These are phyloP conservation scores for Citrus trifoliata DNA, from an alignment of 345 rosid genomes.

Conservation along the genomic window DNA sequence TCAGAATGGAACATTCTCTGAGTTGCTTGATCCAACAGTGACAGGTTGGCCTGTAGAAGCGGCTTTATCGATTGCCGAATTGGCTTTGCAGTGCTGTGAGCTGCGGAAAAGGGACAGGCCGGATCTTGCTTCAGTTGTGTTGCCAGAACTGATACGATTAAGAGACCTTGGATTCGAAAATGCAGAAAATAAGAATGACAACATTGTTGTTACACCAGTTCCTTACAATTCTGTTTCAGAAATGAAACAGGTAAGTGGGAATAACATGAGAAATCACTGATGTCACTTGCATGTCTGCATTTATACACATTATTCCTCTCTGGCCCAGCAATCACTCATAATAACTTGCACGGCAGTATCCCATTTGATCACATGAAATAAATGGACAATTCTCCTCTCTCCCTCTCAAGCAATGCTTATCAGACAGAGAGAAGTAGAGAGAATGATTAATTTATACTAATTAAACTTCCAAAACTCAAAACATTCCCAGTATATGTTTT, in stretches of 20 bases:
- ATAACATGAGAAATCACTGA: not conserved
- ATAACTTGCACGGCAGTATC: not conserved
- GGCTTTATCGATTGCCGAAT: slow-evolving; percentile 50
- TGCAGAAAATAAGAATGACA: slow-evolving; percentile 12
- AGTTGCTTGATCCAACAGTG: slow-evolving; percentile 63
- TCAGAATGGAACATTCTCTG: slow-evolving; percentile 40
- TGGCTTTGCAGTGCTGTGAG: slow-evolving; percentile 78
- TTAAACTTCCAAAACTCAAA: slow-evolving; percentile 5
- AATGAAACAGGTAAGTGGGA: not conserved
- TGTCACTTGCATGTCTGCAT: not conserved
- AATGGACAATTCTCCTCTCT: not conserved
- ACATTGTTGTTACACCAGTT: not conserved
- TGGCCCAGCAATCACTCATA: not conserved
- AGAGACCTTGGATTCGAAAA: slow-evolving; percentile 36
- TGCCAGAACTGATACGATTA: slow-evolving; percentile 62
- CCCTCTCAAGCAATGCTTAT: not conserved
- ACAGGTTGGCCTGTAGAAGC: slow-evolving; percentile 76
- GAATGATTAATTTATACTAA: not conserved
- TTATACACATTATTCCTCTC: not conserved
- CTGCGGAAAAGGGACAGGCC: slow-evolving; percentile 80
- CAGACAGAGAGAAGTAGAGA: not conserved
- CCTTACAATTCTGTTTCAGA: slow-evolving; percentile 3
- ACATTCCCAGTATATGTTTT: slow-evolving; percentile 8
- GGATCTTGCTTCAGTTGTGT: slow-evolving; percentile 52
- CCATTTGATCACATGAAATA: not conserved